phyloP scores from a whole-genome alignment of 805 yeast genomes.

The Saitoella complicata region DNA sequence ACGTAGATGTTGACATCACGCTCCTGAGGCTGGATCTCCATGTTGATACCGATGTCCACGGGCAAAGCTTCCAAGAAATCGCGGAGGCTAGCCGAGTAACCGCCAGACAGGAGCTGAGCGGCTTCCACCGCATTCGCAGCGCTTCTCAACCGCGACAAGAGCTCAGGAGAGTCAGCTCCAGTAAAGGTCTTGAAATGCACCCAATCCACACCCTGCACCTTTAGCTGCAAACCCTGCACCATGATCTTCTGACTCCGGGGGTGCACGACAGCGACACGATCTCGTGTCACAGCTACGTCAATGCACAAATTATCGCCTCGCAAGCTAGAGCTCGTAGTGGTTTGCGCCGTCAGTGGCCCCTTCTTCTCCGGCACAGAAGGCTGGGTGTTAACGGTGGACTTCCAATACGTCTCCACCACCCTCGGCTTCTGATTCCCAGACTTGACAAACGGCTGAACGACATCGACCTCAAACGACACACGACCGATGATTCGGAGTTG shows the following conservation, averaged over 20 bases:
- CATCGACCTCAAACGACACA: conserved; percentile 56
- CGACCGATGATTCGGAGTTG: conserved; percentile 72
- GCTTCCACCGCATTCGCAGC: conserved; percentile 2
- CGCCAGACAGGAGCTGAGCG: not conserved
- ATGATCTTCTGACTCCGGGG: conserved; percentile 26
- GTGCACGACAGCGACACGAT: conserved; percentile 73
- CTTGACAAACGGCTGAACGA: conserved; percentile 47
- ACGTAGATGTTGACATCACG: conserved; percentile 52
- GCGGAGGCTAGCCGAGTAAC: not conserved
- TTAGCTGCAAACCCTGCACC: not conserved
- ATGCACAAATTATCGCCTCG: conserved; percentile 63
- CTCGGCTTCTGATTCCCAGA: conserved; percentile 14
- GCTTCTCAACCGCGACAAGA: too few species aligned
- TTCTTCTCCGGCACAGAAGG: conserved; percentile 6
- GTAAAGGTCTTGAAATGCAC: not conserved
- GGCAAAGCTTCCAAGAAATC: not conserved
- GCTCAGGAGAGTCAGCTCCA: not conserved
- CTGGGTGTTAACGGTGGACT: conserved; percentile 50
- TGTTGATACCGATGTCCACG: not conserved
- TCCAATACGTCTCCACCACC: conserved; percentile 61
- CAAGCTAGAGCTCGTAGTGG: conserved; percentile 64
- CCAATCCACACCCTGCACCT: not conserved
- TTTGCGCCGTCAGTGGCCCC: not conserved
- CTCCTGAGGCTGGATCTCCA: conserved; percentile 7
- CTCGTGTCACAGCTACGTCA: conserved; percentile 55